phyloP scores from a whole-genome alignment of 352 stramenopile species.

The Saprolegnia parasitica region DNA sequence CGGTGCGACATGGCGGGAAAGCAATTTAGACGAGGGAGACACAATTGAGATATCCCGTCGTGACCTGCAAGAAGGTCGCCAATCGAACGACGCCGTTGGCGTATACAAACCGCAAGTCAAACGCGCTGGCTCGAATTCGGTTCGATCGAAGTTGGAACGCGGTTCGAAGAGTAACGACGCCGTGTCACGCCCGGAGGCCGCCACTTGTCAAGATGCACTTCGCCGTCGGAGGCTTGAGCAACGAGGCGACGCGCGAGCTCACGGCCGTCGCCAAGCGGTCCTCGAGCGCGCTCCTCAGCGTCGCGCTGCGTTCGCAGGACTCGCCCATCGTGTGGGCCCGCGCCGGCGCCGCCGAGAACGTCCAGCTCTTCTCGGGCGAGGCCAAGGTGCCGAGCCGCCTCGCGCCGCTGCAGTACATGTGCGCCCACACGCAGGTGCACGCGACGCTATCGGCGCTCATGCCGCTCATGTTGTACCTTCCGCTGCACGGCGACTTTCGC shows the following conservation, averaged over 20 bases:
- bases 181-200: background rate
- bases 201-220: conserved; percentile 8
- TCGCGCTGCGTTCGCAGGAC: background rate
- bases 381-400: background rate
- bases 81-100: too few relatives aligned
- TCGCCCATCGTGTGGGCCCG: conserved; percentile 20
- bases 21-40: too few relatives aligned
- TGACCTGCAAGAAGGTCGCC: too few relatives aligned
- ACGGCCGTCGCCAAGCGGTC: conserved; percentile 2
- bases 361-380: conserved; percentile 23
- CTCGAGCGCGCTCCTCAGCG: background rate
- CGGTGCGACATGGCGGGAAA: too few relatives aligned
- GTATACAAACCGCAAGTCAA: background rate
- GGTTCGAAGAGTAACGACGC: background rate
- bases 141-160: background rate
- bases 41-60: too few relatives aligned
- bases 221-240: background rate
- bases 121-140: background rate
- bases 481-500: conserved; percentile 15
- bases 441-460: background rate
- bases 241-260: background rate
- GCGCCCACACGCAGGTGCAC: conserved; percentile 18
- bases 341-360: background rate
- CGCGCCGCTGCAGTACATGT: conserved; percentile 19
- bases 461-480: background rate